Percentiles rank a stretch among this genome's conserved stretches.
Evolutionary conservation across 257 asterid genomes (phyloP).

Genomic region (Lithospermum erythrorhizon): DNA sequence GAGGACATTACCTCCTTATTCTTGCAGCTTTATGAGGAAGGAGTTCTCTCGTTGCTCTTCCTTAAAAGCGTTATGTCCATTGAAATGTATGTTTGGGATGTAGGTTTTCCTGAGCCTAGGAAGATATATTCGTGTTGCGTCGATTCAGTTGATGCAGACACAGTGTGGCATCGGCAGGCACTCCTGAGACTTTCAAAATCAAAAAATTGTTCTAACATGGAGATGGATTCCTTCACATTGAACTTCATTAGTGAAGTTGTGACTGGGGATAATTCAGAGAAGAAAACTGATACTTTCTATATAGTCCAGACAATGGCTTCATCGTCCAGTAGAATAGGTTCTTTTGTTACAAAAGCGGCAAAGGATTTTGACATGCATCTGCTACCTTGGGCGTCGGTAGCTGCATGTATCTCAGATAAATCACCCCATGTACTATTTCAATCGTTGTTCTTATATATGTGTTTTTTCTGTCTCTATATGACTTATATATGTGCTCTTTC

Average conservation of each 20-base stretch:
- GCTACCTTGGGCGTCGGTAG: constrained; percentile 96
- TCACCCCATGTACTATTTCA: constrained; percentile 40
- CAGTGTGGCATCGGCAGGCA: constrained; percentile 73
- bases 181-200: constrained; percentile 51
- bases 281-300: constrained; percentile 48
- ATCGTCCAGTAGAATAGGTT: constrained; percentile 69
- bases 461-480: constrained; percentile 12
- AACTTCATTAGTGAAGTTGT: constrained; percentile 70
- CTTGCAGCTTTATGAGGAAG: constrained; percentile 81
- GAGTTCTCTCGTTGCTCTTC: constrained; percentile 68
- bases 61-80: constrained; percentile 64
- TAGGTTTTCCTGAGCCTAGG: constrained; percentile 52
- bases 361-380: constrained; percentile 86
- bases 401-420: constrained; percentile 78
- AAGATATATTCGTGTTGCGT: constrained; percentile 65
- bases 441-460: constrained; percentile 13
- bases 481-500: constrained; percentile 1
- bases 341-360: constrained; percentile 73
- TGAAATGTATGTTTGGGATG: constrained; percentile 91
- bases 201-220: constrained; percentile 25
- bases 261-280: constrained; percentile 39
- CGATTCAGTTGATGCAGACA: constrained; percentile 34
- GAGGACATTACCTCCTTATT: constrained; percentile 80
- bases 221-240: constrained; percentile 62
- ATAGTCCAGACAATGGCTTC: constrained; percentile 85